Evolutionary conservation across 192 early-diverging fungal species (phyloP).

Genomic region (Coemansia sp.): DNA sequence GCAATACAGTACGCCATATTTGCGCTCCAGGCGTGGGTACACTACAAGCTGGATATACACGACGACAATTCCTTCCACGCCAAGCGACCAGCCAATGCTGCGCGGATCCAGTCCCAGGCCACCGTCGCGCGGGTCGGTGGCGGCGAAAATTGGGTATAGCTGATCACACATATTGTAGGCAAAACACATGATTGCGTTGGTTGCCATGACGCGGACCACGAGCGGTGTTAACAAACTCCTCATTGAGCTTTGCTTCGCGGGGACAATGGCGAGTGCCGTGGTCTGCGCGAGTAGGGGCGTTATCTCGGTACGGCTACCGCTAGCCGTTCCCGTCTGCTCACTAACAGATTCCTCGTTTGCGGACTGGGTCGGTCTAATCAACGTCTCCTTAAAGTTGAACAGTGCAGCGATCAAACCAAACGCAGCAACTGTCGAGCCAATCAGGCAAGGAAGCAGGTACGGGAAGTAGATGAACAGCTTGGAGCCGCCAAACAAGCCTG

Average conservation of each 20-base stretch:
- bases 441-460: slow-evolving; percentile 82
- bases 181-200: slow-evolving; percentile 27
- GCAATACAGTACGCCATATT: slow-evolving; percentile 50
- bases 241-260: slow-evolving; percentile 7
- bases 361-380: not conserved
- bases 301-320: not conserved
- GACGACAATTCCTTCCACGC: slow-evolving; percentile 38
- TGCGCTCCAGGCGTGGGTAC: slow-evolving; percentile 49
- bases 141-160: slow-evolving; percentile 48
- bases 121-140: slow-evolving; percentile 36
- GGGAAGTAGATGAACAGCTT: slow-evolving; percentile 67
- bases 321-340: not conserved
- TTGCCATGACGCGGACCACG: slow-evolving; percentile 15
- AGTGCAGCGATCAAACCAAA: slow-evolving; percentile 66
- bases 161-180: slow-evolving; percentile 31
- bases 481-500: slow-evolving; percentile 60
- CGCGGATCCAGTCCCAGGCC: slow-evolving; percentile 58
- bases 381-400: slow-evolving; percentile 65
- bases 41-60: slow-evolving; percentile 58
- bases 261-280: not conserved
- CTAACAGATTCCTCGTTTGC: not conserved
- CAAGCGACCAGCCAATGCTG: slow-evolving; percentile 56
- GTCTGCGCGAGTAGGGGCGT: slow-evolving; percentile 14
- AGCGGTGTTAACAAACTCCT: slow-evolving; percentile 23
- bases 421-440: slow-evolving; percentile 61